Evolutionary conservation across 208 protist species (phyloP).

Genomic region (Porcisia deanei): DNA sequence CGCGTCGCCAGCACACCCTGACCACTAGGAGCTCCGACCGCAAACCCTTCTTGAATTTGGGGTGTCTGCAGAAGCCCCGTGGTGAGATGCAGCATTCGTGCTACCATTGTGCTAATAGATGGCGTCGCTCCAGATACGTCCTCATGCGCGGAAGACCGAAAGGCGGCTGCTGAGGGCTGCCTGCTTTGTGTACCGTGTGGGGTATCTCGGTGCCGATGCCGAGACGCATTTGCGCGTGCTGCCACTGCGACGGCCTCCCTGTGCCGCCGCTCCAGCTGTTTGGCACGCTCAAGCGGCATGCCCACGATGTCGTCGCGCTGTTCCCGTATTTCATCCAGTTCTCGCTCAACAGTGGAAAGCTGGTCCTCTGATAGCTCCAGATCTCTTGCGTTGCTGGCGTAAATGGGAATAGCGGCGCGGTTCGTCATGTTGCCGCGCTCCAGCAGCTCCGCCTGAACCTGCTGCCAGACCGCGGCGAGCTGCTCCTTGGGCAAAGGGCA

Average conservation of each 20-base stretch:
- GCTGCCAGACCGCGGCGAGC: constrained; percentile 53
- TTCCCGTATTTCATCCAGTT: constrained; percentile 42
- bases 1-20: background rate
- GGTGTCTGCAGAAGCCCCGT: constrained; percentile 39
- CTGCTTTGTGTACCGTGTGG: too few species aligned
- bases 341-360: constrained; percentile 34
- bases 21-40: background rate
- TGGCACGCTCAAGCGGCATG: constrained; percentile 48
- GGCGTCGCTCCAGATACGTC: background rate
- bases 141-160: background rate
- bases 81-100: constrained; percentile 27
- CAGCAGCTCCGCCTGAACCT: constrained; percentile 42
- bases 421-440: constrained; percentile 35
- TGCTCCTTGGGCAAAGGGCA: constrained; percentile 58
- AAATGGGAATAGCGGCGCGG: constrained; percentile 59
- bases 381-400: constrained; percentile 43
- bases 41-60: constrained; percentile 25
- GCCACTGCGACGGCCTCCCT: background rate
- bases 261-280: constrained; percentile 21
- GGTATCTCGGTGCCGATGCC: background rate
- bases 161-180: background rate
- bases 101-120: background rate
- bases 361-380: constrained; percentile 41
- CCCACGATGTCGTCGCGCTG: constrained; percentile 57
- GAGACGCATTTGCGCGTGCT: background rate